Base-by-base conservation (phyloP, 805 yeast genomes). In the Sugiyamaella boreocaroliniensis region DNA sequence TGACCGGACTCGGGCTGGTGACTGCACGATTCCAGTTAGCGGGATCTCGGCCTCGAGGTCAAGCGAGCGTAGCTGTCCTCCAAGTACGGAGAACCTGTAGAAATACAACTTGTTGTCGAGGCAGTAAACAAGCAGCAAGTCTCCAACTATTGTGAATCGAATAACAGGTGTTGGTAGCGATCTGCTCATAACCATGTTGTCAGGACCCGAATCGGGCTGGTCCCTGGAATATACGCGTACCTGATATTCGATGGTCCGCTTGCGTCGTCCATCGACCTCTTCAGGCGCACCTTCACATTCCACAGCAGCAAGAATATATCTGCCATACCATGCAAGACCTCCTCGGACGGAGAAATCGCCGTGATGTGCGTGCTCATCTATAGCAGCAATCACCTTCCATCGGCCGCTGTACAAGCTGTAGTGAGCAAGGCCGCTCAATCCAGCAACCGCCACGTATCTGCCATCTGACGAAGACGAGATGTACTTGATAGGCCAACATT, bases 401-500 rank as follows among this genome's bases (percentile, higher is more conserved):
- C 68, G 67, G n/a, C 75, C 71, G 1, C 72, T 65, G 37, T 64
- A 55, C 11, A 70, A 50, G 47, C 72, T 67, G 58, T 74, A 76
- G 45, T 76, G 68, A 22, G 75, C 63, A 14, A 78, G 69, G 19
- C 81, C 81, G 22, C 64, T 61, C 19, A 70, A 65, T 0, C 83
- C 83, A 5, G 81, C 75, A 15, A 79, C 66, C 19, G 82, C 81
- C 15, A 77, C 67, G 55, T 68, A 69, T 47, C 73, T 63, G 10
- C 82, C 82, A 56, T 77, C 80, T 22, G 70, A 69, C 48, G 78
- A 74, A 16, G 71, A 66, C n/a, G 74, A 62, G 2, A 73, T 68
- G 37, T 71, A 68, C 14, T 70, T 60, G 1, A 79, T 68, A 4
- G 74, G 75, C 67, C 72, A 65, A 60, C 76, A 76, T 29, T 67